Conservation (phyloP, 164 flowering plant genomes). For the Vitis rupestris region DNA sequence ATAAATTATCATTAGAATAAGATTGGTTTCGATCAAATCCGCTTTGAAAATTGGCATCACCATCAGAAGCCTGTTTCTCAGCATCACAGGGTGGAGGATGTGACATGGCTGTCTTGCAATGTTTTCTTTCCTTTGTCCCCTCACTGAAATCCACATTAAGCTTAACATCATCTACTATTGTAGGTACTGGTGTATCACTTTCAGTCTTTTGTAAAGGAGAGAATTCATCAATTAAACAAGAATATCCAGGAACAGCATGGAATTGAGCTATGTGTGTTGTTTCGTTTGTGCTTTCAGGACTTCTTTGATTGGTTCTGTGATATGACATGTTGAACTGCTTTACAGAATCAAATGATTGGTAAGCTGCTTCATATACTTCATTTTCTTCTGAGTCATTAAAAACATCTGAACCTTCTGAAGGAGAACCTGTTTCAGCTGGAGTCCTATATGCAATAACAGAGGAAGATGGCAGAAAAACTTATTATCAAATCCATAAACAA, state of each 20-base stretch:
- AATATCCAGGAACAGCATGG: conserved; percentile 47
- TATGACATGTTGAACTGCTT: conserved; percentile 47
- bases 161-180: conserved; percentile 16
- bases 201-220: conserved; percentile 16
- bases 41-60: conserved; percentile 10
- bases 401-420: conserved; percentile 26
- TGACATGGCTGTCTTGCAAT: conserved; percentile 6
- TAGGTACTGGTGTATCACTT: conserved; percentile 12
- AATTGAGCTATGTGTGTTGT: conserved; percentile 47
- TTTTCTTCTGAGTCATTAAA: conserved; percentile 25
- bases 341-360: conserved; percentile 27
- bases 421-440: conserved; percentile 27
- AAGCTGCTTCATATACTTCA: conserved; percentile 25
- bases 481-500: not conserved
- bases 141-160: conserved; percentile 6
- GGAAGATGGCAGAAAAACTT: not conserved
- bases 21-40: conserved; percentile 11
- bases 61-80: conserved; percentile 9
- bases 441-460: conserved; percentile 32
- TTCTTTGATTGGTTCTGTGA: conserved; percentile 34
- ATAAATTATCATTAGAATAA: conserved; percentile 9
- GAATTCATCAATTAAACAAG: conserved; percentile 45
- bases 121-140: conserved; percentile 12
- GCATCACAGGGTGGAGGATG: conserved; percentile 5
- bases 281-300: conserved; percentile 33